Evolutionary conservation across 2,329 filamentous ascomycete species (phyloP).

Genomic region (Fusarium nodosum): DNA sequence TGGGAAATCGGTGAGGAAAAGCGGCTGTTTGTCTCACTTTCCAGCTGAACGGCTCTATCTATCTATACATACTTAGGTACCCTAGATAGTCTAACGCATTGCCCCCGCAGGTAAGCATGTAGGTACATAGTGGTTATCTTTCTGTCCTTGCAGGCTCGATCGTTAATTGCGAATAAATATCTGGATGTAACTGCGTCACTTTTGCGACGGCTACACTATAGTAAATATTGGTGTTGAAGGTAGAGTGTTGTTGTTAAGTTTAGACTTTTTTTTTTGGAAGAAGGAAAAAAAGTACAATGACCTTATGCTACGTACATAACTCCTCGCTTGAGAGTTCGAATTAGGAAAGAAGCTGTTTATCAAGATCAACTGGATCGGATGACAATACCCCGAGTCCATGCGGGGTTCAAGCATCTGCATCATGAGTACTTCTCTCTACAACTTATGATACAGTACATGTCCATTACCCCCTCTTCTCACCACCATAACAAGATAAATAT

Average conservation of each 20-base stretch:
- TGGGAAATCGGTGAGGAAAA: neutral
- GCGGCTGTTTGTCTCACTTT: neutral
- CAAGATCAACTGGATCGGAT: slow-evolving; percentile 13
- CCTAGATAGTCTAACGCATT: neutral
- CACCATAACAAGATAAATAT: neutral
- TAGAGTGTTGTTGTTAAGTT: neutral
- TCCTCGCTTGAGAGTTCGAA: neutral
- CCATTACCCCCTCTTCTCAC: slow-evolving; percentile 26
- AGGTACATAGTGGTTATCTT: no score
- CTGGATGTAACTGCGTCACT: neutral
- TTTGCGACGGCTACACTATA: neutral
- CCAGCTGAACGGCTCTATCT: neutral
- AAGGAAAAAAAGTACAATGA: no score
- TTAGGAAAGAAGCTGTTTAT: neutral
- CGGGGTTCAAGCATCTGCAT: slow-evolving; percentile 15
- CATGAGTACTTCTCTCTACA: neutral
- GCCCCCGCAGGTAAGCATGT: neutral
- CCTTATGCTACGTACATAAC: no score
- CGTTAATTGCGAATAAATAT: neutral
- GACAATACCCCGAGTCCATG: slow-evolving; percentile 24
- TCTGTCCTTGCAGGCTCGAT: neutral
- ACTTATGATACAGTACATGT: neutral
- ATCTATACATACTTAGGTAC: no score
- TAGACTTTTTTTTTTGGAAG: neutral
- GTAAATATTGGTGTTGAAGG: neutral